Conservation (phyloP, 192 early-diverging fungal genomes). For the Podila clonocystis region DNA sequence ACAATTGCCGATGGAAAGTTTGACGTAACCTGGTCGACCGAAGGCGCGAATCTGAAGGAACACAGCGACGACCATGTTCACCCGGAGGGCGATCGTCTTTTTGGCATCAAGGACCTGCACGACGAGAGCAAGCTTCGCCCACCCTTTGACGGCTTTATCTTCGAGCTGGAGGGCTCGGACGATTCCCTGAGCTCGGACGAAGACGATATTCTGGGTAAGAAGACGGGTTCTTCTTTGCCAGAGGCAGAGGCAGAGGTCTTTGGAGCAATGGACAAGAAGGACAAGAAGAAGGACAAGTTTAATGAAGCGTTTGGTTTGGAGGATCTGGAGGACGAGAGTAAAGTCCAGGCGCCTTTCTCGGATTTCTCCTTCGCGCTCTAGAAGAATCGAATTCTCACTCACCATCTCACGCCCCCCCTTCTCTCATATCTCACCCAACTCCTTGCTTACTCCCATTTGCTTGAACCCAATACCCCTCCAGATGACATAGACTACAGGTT, state of each 20-base stretch:
- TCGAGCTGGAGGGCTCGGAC: constrained; percentile 32
- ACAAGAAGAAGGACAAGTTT: constrained; percentile 11
- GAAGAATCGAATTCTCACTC: too few species aligned
- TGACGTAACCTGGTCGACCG: constrained; percentile 23
- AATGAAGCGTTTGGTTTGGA: constrained; percentile 11
- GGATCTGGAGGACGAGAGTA: constrained; percentile 33
- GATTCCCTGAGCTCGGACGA: constrained; percentile 43
- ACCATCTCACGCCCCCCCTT: too few species aligned
- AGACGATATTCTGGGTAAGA: constrained; percentile 25
- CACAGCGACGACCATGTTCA: neutral
- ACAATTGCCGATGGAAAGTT: constrained; percentile 6
- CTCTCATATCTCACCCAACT: too few species aligned
- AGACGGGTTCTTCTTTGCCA: too few species aligned
- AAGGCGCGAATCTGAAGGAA: constrained; percentile 1
- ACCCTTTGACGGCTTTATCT: constrained; percentile 44
- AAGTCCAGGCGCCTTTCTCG: constrained; percentile 31
- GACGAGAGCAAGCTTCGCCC: constrained; percentile 28
- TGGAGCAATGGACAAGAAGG: constrained; percentile 17
- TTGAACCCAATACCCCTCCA: neutral
- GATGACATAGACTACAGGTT: too few species aligned
- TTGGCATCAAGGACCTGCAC: constrained; percentile 38
- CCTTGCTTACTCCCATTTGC: neutral
- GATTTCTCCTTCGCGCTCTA: constrained; percentile 41
- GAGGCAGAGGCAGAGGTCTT: neutral
- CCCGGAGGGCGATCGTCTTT: constrained; percentile 9